These are phyloP conservation scores for Sicyos baderoa DNA, from an alignment of 306 rosid species.

Conservation along the genomic window DNA sequence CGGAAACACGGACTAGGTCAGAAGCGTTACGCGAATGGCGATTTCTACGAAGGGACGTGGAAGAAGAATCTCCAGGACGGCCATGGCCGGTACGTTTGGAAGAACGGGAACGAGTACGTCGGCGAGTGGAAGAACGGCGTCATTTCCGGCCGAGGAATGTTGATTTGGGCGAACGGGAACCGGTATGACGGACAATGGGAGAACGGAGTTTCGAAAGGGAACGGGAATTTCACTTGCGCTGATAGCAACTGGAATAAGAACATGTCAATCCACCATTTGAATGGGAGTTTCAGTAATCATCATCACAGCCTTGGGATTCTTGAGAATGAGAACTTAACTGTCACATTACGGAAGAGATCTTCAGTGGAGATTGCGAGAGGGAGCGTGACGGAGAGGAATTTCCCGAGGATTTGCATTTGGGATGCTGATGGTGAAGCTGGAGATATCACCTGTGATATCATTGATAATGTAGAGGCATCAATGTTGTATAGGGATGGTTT, in stretches of 20 bases:
- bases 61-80: slow-evolving; percentile 69
- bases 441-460: slow-evolving; percentile 83
- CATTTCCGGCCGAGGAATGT: slow-evolving; percentile 57
- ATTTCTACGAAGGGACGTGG: slow-evolving; percentile 76
- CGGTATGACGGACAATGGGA: slow-evolving; percentile 90
- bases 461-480: slow-evolving; percentile 82
- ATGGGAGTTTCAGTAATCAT: slow-evolving; percentile 49
- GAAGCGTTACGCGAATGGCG: slow-evolving; percentile 74
- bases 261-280: slow-evolving; percentile 43
- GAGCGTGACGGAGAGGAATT: slow-evolving; percentile 51
- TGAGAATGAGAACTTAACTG: slow-evolving; percentile 33
- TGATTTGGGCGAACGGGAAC: slow-evolving; percentile 76
- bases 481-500: slow-evolving; percentile 40
- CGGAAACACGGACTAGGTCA: slow-evolving; percentile 70
- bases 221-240: slow-evolving; percentile 63
- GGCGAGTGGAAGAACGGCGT: slow-evolving; percentile 89
- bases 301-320: slow-evolving; percentile 30
- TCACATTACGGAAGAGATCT: slow-evolving; percentile 61
- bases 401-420: slow-evolving; percentile 87
- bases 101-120: slow-evolving; percentile 67
- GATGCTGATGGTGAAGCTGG: slow-evolving; percentile 93
- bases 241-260: slow-evolving; percentile 83
- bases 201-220: slow-evolving; percentile 68
- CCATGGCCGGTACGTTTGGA: slow-evolving; percentile 76
- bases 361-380: slow-evolving; percentile 49